Percentiles rank a stretch among this genome's conserved stretches.
These are phyloP conservation scores for Lathyrus aphaca DNA, from an alignment of 306 rosid genomes.

Conservation along the genomic window DNA sequence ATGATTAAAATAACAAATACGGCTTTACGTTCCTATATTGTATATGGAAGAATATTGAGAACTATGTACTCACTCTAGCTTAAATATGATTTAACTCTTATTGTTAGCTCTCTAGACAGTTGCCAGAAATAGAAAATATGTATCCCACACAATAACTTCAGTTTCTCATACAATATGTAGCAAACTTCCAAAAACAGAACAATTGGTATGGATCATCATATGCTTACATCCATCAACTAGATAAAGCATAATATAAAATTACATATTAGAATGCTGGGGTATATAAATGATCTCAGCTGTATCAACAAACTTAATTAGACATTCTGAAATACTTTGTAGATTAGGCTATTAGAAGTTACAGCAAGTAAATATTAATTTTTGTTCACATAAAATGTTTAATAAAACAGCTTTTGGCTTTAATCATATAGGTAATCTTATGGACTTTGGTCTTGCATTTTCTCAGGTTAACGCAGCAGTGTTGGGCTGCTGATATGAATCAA, in stretches of 20 bases:
- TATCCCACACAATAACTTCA: neutral
- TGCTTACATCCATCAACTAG: neutral
- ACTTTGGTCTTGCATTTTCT: slow-evolving; percentile 35
- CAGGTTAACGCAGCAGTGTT: slow-evolving; percentile 83
- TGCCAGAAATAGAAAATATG: neutral
- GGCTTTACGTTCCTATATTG: neutral
- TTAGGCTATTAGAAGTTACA: slow-evolving; percentile 28
- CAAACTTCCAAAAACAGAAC: neutral
- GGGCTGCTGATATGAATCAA: slow-evolving; percentile 80
- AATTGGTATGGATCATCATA: neutral
- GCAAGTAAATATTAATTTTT: slow-evolving; percentile 28
- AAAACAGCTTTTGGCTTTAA: slow-evolving; percentile 18
- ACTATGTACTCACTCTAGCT: neutral
- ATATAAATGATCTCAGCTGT: slow-evolving; percentile 4
- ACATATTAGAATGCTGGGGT: neutral
- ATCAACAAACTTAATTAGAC: slow-evolving; percentile 8
- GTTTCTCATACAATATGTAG: slow-evolving; percentile 11
- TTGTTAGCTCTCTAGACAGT: slow-evolving; percentile 7
- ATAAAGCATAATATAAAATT: neutral
- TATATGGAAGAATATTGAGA: slow-evolving; percentile 1
- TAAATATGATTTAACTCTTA: slow-evolving; percentile 11
- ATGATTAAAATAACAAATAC: neutral
- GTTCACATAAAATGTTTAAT: slow-evolving; percentile 7
- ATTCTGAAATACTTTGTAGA: slow-evolving; percentile 32
- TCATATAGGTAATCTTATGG: slow-evolving; percentile 32